Base-by-base conservation (phyloP, 192 early-diverging fungal species). In the Umbelopsis sp. region DNA sequence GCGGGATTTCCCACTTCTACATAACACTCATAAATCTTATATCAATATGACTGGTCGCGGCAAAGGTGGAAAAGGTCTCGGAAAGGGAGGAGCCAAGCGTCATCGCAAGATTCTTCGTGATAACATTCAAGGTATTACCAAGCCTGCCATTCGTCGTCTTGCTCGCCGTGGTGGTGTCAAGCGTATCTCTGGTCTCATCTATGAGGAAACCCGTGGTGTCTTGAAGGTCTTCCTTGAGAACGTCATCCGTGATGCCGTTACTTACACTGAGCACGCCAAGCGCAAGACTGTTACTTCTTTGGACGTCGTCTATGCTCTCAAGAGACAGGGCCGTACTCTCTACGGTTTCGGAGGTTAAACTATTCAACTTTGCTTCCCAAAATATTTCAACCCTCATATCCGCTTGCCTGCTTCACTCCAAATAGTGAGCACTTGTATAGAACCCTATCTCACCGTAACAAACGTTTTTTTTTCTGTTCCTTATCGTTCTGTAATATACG, bases 91-190 rank as follows among this genome's bases (percentile, higher is more conserved):
- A 54, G 97, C 97, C 86, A 98, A 98, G 92, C 97, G 97, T 85
- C 97, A 98, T 86, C 92, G 97, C 85, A 98, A 98, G 91, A 98
- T 98, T 91, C 91, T 99, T 78, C 94, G 97, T 79, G 97, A 99
- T 80, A 54, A 54, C 52, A 54, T 29, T 29, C 21, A 59, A 59
- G 54, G 96, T 74, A 97, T 97, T 83, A 97, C 96, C 81, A 97
- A 97, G 90, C 96, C 96, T 59, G 96, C 96, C 69, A 98, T 98
- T 81, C 95, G 95, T 84, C 96, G 96, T 94, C 95, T 98, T 71
- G 96, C 96, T 26, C 94, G 96, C 83, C 94, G 96, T 94, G 96
- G 96, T 74, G 96, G 96, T 91, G 96, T 98, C 89, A 98, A 98
- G 94, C 95, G 97, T 93, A 98, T 98, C 90, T 96, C 95, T 65